Percentiles rank a stretch among this genome's conserved stretches.
Conservation (phyloP, 768 basidiomycete genomes). For the Hydnum rufescens region DNA sequence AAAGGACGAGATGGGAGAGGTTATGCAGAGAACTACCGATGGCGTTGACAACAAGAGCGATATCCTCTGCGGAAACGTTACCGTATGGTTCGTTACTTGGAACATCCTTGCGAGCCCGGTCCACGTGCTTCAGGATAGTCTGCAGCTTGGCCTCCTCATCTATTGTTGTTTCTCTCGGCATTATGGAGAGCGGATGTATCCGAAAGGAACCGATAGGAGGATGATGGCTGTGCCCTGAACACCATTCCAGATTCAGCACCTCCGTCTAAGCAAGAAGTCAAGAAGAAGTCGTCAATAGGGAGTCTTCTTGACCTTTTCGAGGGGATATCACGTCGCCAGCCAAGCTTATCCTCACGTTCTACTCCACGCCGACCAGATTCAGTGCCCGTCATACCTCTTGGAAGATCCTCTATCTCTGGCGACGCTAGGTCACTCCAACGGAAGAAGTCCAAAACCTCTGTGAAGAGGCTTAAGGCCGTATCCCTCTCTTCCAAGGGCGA, state of each 20-base stretch:
- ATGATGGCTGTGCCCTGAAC: too few species aligned
- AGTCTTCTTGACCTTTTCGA: slow-evolving; percentile 3
- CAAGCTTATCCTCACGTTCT: not conserved
- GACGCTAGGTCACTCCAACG: not conserved
- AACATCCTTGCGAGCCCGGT: too few species aligned
- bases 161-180: too few species aligned
- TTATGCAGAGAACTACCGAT: not conserved
- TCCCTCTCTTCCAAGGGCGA: not conserved
- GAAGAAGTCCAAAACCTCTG: slow-evolving; percentile 4
- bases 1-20: not conserved
- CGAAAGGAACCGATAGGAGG: too few species aligned
- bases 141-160: too few species aligned
- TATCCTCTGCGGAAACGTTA: too few species aligned
- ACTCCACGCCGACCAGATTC: not conserved
- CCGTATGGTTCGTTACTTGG: too few species aligned
- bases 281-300: slow-evolving; percentile 7
- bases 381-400: not conserved
- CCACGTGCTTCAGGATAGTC: too few species aligned
- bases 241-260: not conserved
- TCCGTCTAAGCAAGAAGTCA: not conserved
- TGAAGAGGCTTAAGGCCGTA: slow-evolving; percentile 2
- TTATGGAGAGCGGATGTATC: too few species aligned
- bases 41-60: not conserved
- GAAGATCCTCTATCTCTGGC: not conserved
- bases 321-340: not conserved